A percentile compares a stretch with the other conserved stretches of the same genome.
Conservation (phyloP, 176 grass and related monocot species). For the Cymbopogon citratus region DNA sequence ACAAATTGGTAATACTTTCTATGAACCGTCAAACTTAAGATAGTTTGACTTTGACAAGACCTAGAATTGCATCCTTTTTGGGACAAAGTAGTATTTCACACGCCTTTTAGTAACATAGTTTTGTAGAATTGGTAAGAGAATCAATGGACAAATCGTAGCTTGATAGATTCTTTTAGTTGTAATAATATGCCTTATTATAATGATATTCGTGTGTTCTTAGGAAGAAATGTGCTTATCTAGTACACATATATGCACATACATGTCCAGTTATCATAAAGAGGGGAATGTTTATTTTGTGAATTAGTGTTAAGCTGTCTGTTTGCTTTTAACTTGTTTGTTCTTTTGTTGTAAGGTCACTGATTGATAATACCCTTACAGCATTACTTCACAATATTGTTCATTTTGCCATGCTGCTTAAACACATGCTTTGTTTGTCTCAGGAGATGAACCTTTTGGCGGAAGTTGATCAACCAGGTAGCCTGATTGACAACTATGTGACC, state of each 20-base stretch:
- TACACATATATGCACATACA: not conserved
- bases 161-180: not conserved
- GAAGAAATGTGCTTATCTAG: not conserved
- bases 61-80: not conserved
- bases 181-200: not conserved
- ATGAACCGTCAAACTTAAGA: not conserved
- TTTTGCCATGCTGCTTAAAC: constrained; percentile 8
- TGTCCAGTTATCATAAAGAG: not conserved
- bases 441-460: constrained; percentile 99
- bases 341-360: not conserved
- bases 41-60: not conserved
- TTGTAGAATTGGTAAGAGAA: not conserved
- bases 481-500: constrained; percentile 91
- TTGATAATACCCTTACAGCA: not conserved
- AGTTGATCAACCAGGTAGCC: constrained; percentile 59
- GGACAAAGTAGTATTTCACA: not conserved
- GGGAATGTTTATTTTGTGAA: not conserved
- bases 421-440: constrained; percentile 32
- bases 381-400: not conserved
- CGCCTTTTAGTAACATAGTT: not conserved
- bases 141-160: not conserved
- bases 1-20: not conserved
- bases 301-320: not conserved
- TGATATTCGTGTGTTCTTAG: not conserved
- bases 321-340: not conserved